Base-by-base conservation (phyloP, 768 basidiomycete species). In the Rhizopogon rudus region DNA sequence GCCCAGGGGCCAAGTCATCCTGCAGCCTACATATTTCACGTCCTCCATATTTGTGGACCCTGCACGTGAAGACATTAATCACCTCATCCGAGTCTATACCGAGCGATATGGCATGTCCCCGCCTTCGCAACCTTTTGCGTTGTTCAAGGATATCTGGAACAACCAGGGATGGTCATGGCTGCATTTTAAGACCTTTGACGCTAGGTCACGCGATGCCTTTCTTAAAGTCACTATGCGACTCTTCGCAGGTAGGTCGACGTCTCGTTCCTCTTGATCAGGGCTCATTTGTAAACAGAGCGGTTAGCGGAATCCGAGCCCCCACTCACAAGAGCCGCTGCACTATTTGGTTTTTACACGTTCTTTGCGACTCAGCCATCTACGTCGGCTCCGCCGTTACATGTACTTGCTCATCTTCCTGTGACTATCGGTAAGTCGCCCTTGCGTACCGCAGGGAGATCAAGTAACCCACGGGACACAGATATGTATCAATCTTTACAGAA, bases 21-120 rank as follows among this genome's bases (percentile, higher is more conserved):
- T 92, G 9, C 90, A 91, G 62, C 88, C 88, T 1, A 73, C 77
- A 17, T 92, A 87, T 67, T 93, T 90, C 65, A 87, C 88, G 0
- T 91, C 89, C 3, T 88, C 87, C 0, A 63, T 86, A 22, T 93
- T 85, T 67, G 81, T 90, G 8, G 70, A 79, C 17, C 72, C 82
- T 13, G 74, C 88, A 20, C 80, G 86, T 2, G 77, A 81, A 29
- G 91, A 93, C 67, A 75, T 92, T 29, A 67, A 74, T 3, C 63
- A 61, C 3, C 77, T 93, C 22, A 67, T 84, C 3, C 63, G 71
- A n/a, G 60, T 68, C 9, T 92, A 81, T 59, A 68, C 78, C 29
- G 77, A 81, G n/a, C 71, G 72, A 37, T 84, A 81, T 61, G 57
- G 70, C 1, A 61, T 65, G 39, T 64, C 66, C 6, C 61, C 61